Evolutionary conservation across 371 early-diverging fungal species (phyloP), one percentile per base, ranked within the genome.

Genomic region (Saksenaea oblongispora): DNA sequence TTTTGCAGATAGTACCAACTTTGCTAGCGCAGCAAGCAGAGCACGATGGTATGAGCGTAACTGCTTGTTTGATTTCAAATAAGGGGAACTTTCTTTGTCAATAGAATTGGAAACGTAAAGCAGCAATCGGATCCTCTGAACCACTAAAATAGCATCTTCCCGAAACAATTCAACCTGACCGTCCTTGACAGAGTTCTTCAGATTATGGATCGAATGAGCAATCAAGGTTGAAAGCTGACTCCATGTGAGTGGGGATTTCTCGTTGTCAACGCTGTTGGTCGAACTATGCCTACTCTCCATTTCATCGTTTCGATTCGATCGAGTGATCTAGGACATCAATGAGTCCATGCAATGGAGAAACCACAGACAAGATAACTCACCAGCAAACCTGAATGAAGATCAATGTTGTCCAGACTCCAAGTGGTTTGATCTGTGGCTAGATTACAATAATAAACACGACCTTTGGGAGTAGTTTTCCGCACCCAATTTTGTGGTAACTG

Each of bases 1-100:
- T 62, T 95, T 93, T 18, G 96, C 87, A 10, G 94, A 85, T 27
- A 96, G 79, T 4, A 93, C 87, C 58, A 96, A 72, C 55, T 93
- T 93, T 34, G 92, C 91, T 10, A 95, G 74, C 0, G 91, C 74
- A 13, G 89, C 88, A 69, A 93, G 84, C n/a, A 97, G 78, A 34
- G 87, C 85, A 1, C 89, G 86, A 76, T 96, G 93, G 54, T 89
- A 84, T 39, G 77, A 74, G 64, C 88, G 86, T 44, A 96, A 79
- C 26, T 82, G 67, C 26, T 84, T 83, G 70, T 92, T 88, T 36
- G 80, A 71, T 34, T 86, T 84, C 61, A 92, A 79, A 53, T 87
- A 69, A 5, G 86, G 78, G 0, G 90, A 82, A 0, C 68, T 76
- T 34, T 93, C 92, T 57, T 87, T 86, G 18, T 88, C 88, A 4